Conservation (phyloP, 225 moss, liverwort and hornwort species). For the Straminergon stramineum region DNA sequence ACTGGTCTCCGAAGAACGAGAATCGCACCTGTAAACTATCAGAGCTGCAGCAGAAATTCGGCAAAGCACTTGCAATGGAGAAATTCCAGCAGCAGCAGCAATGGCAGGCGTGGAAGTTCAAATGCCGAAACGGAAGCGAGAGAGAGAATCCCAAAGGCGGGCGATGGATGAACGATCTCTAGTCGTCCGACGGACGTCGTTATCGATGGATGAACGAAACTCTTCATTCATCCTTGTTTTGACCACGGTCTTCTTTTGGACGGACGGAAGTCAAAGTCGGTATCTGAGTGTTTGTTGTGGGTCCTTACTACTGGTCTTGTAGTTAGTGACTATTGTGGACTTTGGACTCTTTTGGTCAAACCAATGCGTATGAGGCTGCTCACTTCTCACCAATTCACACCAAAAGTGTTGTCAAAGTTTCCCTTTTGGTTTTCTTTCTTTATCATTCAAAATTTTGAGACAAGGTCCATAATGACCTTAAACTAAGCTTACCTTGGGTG, state of each 20-base stretch:
- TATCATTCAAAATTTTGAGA: background rate
- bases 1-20: background rate
- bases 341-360: background rate
- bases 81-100: background rate
- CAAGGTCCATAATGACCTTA: too few species aligned
- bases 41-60: background rate
- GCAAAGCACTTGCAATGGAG: background rate
- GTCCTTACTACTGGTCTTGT: background rate
- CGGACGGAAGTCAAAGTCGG: background rate
- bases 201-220: background rate
- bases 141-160: background rate
- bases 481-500: too few species aligned
- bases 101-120: background rate
- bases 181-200: too few species aligned
- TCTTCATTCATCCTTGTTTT: background rate
- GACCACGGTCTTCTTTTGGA: background rate
- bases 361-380: background rate
- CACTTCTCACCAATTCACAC: background rate
- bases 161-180: background rate
- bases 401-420: background rate
- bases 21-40: background rate
- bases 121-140: too few species aligned
- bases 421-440: background rate
- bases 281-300: background rate
- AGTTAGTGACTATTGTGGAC: background rate